Evolutionary conservation across 345 rosid species (phyloP).

Genomic region (Aquilaria malaccensis): DNA sequence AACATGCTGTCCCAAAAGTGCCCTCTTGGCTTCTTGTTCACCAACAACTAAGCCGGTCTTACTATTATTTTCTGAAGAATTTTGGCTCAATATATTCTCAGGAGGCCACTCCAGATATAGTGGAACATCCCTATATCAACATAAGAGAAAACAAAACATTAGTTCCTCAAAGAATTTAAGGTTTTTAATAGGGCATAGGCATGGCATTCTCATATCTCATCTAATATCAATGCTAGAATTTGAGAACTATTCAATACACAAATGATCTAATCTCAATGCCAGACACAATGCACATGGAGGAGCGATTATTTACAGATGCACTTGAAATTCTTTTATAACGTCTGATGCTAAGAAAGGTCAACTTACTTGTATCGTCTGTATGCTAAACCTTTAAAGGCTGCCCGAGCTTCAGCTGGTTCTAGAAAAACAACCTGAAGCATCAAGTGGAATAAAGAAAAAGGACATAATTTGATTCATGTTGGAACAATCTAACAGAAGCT

Average conservation of each 20-base stretch:
- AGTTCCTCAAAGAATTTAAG: conserved; percentile 9
- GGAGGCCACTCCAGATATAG: conserved; percentile 98
- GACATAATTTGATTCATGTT: neutral
- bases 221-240: too few relatives aligned
- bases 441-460: conserved; percentile 10
- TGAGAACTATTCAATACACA: too few relatives aligned
- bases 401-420: conserved; percentile 81
- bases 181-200: neutral
- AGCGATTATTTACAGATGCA: too few relatives aligned
- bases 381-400: conserved; percentile 80
- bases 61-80: conserved; percentile 26
- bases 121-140: conserved; percentile 71
- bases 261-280: too few relatives aligned
- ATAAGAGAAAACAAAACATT: conserved; percentile 5
- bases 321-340: too few relatives aligned
- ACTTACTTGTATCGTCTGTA: conserved; percentile 92
- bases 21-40: conserved; percentile 55
- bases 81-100: conserved; percentile 46
- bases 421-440: conserved; percentile 72
- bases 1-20: conserved; percentile 52
- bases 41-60: conserved; percentile 29
- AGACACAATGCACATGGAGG: too few relatives aligned
- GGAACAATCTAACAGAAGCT: too few relatives aligned
- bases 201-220: too few relatives aligned
- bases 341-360: conserved; percentile 2